phyloP scores from a whole-genome alignment of 2,329 filamentous ascomycete genomes.

The Amphichorda felina region DNA sequence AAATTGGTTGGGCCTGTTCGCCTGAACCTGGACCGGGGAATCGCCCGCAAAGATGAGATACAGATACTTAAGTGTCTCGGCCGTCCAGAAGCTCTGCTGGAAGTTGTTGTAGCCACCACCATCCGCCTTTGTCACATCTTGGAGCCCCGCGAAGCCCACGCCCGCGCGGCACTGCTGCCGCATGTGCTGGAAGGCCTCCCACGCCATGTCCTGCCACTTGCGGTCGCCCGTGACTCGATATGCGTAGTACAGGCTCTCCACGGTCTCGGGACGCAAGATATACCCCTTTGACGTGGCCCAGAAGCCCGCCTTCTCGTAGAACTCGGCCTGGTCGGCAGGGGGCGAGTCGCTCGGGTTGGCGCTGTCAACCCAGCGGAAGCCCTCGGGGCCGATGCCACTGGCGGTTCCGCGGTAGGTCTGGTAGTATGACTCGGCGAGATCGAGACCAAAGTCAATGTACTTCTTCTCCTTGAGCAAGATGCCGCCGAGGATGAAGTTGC shows the following conservation, averaged over 20 bases:
- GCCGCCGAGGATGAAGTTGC: conserved; percentile 35
- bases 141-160: conserved; percentile 52
- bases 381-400: conserved; percentile 41
- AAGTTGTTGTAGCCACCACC: conserved; percentile 32
- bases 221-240: conserved; percentile 57
- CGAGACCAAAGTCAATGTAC: conserved; percentile 29
- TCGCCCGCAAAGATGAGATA: conserved; percentile 44
- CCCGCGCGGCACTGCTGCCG: conserved; percentile 49
- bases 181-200: conserved; percentile 41
- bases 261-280: conserved; percentile 62
- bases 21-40: conserved; percentile 1
- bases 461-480: conserved; percentile 26
- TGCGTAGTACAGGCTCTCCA: conserved; percentile 71
- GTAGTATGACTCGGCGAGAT: conserved; percentile 38
- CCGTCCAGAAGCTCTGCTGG: conserved; percentile 64
- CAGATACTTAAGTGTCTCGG: conserved; percentile 66
- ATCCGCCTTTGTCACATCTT: conserved; percentile 43
- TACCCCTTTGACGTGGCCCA: conserved; percentile 29
- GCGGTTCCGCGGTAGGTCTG: conserved; percentile 35
- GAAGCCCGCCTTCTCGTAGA: conserved; percentile 4
- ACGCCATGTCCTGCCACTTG: conserved; percentile 54
- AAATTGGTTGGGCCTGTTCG: background rate
- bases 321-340: conserved; percentile 31
- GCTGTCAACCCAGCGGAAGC: conserved; percentile 32
- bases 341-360: conserved; percentile 13